Evolutionary conservation across 208 protist species (phyloP).

Genomic region (Trypanosoma rangeli): DNA sequence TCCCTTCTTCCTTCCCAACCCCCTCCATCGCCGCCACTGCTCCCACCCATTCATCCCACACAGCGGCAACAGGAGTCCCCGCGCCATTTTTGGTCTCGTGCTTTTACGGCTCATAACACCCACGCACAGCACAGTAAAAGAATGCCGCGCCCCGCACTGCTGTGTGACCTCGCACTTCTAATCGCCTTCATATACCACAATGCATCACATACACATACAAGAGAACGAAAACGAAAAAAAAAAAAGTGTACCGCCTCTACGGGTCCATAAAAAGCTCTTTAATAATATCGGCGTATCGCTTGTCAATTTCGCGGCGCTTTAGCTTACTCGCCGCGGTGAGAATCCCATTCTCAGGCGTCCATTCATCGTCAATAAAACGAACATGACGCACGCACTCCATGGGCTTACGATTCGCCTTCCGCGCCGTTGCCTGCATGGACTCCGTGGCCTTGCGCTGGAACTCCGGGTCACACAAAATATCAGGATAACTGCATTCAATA

Average conservation of each 20-base stretch:
- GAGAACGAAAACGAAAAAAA: neutral
- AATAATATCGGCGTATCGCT: conserved; percentile 66
- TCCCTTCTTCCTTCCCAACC: neutral
- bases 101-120: neutral
- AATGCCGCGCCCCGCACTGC: too few species aligned
- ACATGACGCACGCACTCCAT: conserved; percentile 68
- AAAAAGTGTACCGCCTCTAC: neutral
- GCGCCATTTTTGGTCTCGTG: neutral
- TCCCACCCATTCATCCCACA: neutral
- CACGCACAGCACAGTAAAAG: neutral
- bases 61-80: neutral
- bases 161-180: too few species aligned
- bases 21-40: neutral
- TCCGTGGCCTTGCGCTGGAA: conserved; percentile 42
- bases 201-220: neutral
- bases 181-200: neutral
- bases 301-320: conserved; percentile 58
- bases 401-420: conserved; percentile 50
- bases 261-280: conserved; percentile 44
- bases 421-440: conserved; percentile 39
- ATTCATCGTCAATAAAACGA: conserved; percentile 68
- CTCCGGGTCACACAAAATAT: conserved; percentile 27
- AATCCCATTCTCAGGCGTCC: conserved; percentile 84
- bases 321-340: conserved; percentile 83
- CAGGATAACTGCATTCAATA: neutral